Evolutionary conservation across 78 protist species (phyloP).

Genomic region (Dictyostelium citrinum): DNA sequence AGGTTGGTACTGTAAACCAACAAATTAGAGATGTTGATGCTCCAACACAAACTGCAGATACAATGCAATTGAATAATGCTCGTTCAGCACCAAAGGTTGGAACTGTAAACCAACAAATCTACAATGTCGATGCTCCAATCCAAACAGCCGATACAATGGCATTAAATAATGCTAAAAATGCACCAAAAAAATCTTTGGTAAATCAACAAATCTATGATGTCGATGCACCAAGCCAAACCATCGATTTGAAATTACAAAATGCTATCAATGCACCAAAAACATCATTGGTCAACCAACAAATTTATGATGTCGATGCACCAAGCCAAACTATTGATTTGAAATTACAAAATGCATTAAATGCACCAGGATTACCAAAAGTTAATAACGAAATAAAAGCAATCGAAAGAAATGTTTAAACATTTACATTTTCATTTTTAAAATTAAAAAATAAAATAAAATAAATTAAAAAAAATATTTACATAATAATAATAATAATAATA

Average conservation of each 20-base stretch:
- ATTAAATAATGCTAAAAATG: slow-evolving; percentile 27
- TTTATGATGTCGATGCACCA: slow-evolving; percentile 63
- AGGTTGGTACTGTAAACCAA: not conserved
- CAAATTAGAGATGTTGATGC: slow-evolving; percentile 8
- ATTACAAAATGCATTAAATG: slow-evolving; percentile 60
- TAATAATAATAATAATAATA: too few relatives aligned
- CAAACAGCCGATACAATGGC: slow-evolving; percentile 30
- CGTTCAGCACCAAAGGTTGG: slow-evolving; percentile 79
- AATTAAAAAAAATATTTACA: too few relatives aligned
- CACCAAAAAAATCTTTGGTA: slow-evolving; percentile 28
- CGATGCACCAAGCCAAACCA: slow-evolving; percentile 49
- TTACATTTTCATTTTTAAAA: too few relatives aligned
- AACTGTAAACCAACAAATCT: slow-evolving; percentile 55
- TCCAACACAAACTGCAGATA: slow-evolving; percentile 30
- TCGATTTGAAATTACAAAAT: slow-evolving; percentile 37
- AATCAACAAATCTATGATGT: slow-evolving; percentile 62
- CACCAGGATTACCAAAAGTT: slow-evolving; percentile 44
- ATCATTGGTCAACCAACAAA: slow-evolving; percentile 60
- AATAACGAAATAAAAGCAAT: slow-evolving; percentile 74
- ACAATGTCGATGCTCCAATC: slow-evolving; percentile 15
- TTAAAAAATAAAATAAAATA: too few relatives aligned
- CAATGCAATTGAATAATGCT: slow-evolving; percentile 38
- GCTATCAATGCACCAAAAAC: slow-evolving; percentile 78
- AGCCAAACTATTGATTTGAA: slow-evolving; percentile 24
- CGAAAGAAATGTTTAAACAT: slow-evolving; percentile 28